Conservation (phyloP, 345 rosid species). For the Syzygium jambos region DNA sequence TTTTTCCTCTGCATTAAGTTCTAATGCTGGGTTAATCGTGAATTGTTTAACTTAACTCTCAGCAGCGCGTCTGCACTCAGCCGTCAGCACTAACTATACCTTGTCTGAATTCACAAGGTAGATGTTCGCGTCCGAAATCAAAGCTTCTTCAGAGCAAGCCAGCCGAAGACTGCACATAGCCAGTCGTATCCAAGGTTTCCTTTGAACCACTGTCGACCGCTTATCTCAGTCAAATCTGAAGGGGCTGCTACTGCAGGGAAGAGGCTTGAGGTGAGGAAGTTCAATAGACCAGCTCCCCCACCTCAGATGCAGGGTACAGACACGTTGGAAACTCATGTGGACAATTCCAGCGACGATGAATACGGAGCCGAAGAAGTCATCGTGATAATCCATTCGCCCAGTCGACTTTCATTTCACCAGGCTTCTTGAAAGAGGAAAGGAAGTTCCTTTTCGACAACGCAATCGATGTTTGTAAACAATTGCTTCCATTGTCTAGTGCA, state of each 20-base stretch:
- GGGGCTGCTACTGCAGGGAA: conserved; percentile 26
- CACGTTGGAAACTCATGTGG: background rate
- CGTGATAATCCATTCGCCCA: conserved; percentile 75
- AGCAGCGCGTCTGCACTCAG: background rate
- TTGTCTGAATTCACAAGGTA: conserved; percentile 22
- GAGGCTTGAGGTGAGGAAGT: conserved; percentile 17
- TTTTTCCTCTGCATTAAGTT: background rate
- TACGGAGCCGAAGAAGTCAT: conserved; percentile 45
- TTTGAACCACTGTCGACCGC: conserved; percentile 9
- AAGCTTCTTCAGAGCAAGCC: conserved; percentile 23
- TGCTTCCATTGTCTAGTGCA: background rate
- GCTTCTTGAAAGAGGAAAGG: conserved; percentile 9
- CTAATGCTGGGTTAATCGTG: background rate
- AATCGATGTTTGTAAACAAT: background rate
- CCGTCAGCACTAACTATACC: background rate
- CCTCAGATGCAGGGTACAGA: conserved; percentile 5
- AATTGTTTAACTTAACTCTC: background rate
- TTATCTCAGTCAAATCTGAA: conserved; percentile 48
- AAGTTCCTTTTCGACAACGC: background rate
- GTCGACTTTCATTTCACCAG: conserved; percentile 48
- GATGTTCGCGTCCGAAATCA: conserved; percentile 20
- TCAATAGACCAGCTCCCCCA: background rate
- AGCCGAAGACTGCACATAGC: conserved; percentile 28
- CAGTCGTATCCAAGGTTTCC: conserved; percentile 25
- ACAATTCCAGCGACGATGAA: conserved; percentile 54